phyloP scores from a whole-genome alignment of 2,329 filamentous ascomycete species.

The Sclerotinia glacialis region DNA sequence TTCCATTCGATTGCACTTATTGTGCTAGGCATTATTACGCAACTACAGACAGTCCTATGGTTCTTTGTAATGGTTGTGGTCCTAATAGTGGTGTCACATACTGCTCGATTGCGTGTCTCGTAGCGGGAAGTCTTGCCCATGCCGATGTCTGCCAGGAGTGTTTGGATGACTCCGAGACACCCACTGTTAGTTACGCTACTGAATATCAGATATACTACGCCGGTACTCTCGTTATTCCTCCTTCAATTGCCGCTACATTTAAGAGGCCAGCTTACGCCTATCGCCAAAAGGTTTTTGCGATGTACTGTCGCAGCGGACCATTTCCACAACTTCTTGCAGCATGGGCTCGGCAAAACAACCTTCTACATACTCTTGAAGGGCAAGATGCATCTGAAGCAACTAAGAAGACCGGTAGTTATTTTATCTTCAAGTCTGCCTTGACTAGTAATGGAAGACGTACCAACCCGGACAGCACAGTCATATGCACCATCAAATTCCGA shows the following conservation, averaged over 20 bases:
- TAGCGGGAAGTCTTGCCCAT: constrained; percentile 32
- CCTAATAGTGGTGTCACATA: constrained; percentile 27
- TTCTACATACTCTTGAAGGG: neutral
- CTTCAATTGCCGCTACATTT: neutral
- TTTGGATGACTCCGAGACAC: constrained; percentile 12
- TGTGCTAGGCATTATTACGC: constrained; percentile 18
- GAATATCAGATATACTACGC: constrained; percentile 13
- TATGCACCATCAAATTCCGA: constrained; percentile 29
- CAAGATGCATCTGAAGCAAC: constrained; percentile 21
- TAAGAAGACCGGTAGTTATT: constrained; percentile 33
- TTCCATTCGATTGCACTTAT: constrained; percentile 22
- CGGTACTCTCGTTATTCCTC: neutral
- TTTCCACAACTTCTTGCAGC: constrained; percentile 30
- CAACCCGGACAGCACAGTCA: constrained; percentile 29
- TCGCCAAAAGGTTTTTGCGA: constrained; percentile 33
- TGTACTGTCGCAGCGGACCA: constrained; percentile 29
- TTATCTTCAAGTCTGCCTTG: constrained; percentile 32
- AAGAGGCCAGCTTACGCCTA: constrained; percentile 26
- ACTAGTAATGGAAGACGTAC: constrained; percentile 19
- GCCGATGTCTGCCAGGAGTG: constrained; percentile 24
- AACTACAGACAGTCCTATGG: constrained; percentile 21
- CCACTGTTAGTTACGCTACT: neutral
- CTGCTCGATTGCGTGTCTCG: constrained; percentile 34
- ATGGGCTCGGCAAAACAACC: constrained; percentile 25
- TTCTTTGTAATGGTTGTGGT: constrained; percentile 34